A percentile compares a stretch with the other conserved stretches of the same genome.
phyloP scores from a whole-genome alignment of 257 asterid species.

The Nicotiana tomentosiformis region DNA sequence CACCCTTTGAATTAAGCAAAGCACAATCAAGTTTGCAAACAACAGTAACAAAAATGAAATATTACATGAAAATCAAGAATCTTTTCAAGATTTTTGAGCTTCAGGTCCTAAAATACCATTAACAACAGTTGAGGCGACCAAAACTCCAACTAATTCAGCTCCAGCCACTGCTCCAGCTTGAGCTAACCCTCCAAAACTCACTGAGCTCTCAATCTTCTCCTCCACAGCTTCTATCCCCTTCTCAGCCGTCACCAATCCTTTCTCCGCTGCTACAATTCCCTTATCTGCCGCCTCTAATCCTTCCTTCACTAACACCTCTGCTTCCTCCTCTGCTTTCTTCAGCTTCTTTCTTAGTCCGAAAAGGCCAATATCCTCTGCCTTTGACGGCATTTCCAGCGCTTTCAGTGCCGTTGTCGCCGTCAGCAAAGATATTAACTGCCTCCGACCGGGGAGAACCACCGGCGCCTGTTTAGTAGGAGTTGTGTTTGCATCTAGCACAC shows the following conservation, averaged over 20 bases:
- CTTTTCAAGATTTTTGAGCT: constrained; percentile 50
- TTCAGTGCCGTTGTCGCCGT: constrained; percentile 54
- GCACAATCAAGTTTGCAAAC: not conserved
- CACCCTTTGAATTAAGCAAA: not conserved
- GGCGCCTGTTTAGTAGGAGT: constrained; percentile 16
- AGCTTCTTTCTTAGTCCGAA: constrained; percentile 64
- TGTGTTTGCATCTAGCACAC: constrained; percentile 21
- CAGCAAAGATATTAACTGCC: constrained; percentile 53
- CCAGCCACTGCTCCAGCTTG: constrained; percentile 80
- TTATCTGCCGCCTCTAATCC: constrained; percentile 77
- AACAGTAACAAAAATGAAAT: not conserved
- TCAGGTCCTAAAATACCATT: constrained; percentile 80
- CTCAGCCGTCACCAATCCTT: constrained; percentile 52
- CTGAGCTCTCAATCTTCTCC: constrained; percentile 43
- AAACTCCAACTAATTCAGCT: constrained; percentile 56
- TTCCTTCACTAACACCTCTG: constrained; percentile 65
- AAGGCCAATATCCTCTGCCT: constrained; percentile 64
- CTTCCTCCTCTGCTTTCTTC: constrained; percentile 62
- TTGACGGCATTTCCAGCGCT: constrained; percentile 55
- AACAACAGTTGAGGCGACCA: constrained; percentile 61
- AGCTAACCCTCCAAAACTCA: constrained; percentile 57
- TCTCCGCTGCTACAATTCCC: constrained; percentile 53
- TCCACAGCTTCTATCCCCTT: constrained; percentile 38
- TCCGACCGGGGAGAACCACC: constrained; percentile 43
- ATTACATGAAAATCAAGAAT: not conserved